These are phyloP conservation scores for Lanzia echinophila DNA, from an alignment of 2,329 filamentous ascomycete species.

Conservation along the genomic window DNA sequence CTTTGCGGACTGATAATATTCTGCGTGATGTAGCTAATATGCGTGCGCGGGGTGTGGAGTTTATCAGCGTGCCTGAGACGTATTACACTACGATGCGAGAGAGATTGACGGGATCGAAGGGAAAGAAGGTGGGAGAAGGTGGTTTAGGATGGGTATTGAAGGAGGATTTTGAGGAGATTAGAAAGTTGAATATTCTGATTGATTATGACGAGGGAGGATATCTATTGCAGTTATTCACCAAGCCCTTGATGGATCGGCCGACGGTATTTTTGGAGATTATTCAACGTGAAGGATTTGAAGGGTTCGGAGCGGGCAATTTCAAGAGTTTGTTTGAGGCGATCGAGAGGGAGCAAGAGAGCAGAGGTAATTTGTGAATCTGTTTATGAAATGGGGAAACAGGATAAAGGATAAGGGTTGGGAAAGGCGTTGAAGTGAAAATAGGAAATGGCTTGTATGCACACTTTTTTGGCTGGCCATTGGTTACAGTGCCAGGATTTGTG, in stretches of 20 bases:
- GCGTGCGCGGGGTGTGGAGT: slow-evolving; percentile 82
- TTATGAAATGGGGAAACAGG: neutral
- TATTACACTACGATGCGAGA: slow-evolving; percentile 76
- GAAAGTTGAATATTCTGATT: slow-evolving; percentile 78
- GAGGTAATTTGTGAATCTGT: slow-evolving; percentile 66
- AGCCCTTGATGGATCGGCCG: slow-evolving; percentile 87
- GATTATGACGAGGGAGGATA: slow-evolving; percentile 94
- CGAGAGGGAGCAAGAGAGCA: slow-evolving; percentile 80
- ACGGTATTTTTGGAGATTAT: slow-evolving; percentile 97
- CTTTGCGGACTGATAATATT: slow-evolving; percentile 75
- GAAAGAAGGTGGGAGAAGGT: slow-evolving; percentile 18
- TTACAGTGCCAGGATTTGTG: too few species aligned
- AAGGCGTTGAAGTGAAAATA: neutral
- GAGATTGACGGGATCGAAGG: slow-evolving; percentile 59
- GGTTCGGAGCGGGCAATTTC: slow-evolving; percentile 93
- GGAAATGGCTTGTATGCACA: neutral
- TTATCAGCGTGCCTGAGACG: slow-evolving; percentile 80
- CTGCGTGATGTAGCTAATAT: slow-evolving; percentile 69
- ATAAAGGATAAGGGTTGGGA: neutral
- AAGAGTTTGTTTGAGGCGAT: slow-evolving; percentile 94
- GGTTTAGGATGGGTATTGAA: slow-evolving; percentile 52
- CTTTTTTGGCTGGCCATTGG: too few species aligned
- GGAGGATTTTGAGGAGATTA: slow-evolving; percentile 73
- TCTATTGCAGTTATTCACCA: slow-evolving; percentile 68
- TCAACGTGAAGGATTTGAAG: slow-evolving; percentile 81